phyloP scores from a whole-genome alignment of 108 stramenopile species.

The Pseudonitzschia multiseries region DNA sequence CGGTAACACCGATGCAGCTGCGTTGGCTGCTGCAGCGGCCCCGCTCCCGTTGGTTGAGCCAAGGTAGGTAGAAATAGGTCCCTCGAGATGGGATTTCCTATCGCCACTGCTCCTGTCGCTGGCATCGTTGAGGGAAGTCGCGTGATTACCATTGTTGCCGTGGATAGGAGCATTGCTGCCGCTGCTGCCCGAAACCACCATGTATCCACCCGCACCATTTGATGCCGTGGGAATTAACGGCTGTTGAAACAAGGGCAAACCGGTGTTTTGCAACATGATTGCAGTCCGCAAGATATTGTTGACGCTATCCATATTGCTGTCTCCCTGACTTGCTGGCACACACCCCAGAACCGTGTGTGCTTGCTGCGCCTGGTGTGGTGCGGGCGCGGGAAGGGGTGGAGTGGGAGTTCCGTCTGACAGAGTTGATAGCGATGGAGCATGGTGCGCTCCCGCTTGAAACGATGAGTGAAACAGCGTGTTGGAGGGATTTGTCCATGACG shows the following conservation, averaged over 20 bases:
- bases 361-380: neutral
- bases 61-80: too few relatives aligned
- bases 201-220: neutral
- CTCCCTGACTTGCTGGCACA: neutral
- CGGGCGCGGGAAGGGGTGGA: too few relatives aligned
- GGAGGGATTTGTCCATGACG: too few relatives aligned
- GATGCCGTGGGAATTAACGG: neutral
- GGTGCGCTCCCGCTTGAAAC: too few relatives aligned
- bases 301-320: neutral
- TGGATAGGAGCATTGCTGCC: neutral
- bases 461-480: too few relatives aligned
- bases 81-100: too few relatives aligned
- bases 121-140: neutral
- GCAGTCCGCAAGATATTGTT: constrained; percentile 4
- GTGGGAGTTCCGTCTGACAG: too few relatives aligned
- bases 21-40: constrained; percentile 7
- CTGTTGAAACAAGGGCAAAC: neutral
- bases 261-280: constrained; percentile 3
- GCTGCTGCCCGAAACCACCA: neutral
- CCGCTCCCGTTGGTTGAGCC: neutral
- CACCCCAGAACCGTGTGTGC: neutral
- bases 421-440: too few relatives aligned
- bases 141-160: neutral
- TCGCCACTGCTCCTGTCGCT: too few relatives aligned
- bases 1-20: neutral